Percentiles rank a stretch among this genome's conserved stretches.
Evolutionary conservation across 345 rosid species (phyloP).

Genomic region (Hypericum androsaemum): DNA sequence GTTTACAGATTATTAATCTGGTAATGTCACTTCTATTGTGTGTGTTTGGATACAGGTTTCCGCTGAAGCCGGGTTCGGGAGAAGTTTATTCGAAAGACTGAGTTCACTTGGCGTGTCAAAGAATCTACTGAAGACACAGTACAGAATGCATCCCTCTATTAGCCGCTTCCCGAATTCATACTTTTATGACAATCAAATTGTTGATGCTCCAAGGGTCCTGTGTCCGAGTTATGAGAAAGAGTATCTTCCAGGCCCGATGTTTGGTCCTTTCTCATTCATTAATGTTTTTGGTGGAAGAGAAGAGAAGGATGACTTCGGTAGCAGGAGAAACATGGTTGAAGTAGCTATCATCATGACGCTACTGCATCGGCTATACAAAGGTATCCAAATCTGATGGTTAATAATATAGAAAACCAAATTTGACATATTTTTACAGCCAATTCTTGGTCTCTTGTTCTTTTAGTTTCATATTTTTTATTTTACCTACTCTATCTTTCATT

Average conservation of each 20-base stretch:
- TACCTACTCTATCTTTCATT: too few species aligned
- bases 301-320: neutral
- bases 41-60: slow-evolving; percentile 1
- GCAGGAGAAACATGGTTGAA: slow-evolving; percentile 18
- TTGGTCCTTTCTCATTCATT: slow-evolving; percentile 11
- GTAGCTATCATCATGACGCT: slow-evolving; percentile 9
- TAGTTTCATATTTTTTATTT: too few species aligned
- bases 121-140: slow-evolving; percentile 13
- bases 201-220: slow-evolving; percentile 11
- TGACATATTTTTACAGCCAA: too few species aligned
- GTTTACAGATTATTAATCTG: too few species aligned
- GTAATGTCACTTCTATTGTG: too few species aligned
- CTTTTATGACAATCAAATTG: slow-evolving; percentile 7
- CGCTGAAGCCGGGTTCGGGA: slow-evolving; percentile 9
- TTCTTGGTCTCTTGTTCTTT: too few species aligned
- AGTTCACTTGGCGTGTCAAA: slow-evolving; percentile 1
- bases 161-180: slow-evolving; percentile 13
- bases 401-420: too few species aligned
- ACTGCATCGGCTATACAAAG: slow-evolving; percentile 10
- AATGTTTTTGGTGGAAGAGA: slow-evolving; percentile 12
- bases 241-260: slow-evolving; percentile 6
- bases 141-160: slow-evolving; percentile 23
- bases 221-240: neutral
- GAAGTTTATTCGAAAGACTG: slow-evolving; percentile 19
- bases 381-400: too few species aligned